Conservation (phyloP, 345 rosid genomes). For the Dovyalis caffra region DNA sequence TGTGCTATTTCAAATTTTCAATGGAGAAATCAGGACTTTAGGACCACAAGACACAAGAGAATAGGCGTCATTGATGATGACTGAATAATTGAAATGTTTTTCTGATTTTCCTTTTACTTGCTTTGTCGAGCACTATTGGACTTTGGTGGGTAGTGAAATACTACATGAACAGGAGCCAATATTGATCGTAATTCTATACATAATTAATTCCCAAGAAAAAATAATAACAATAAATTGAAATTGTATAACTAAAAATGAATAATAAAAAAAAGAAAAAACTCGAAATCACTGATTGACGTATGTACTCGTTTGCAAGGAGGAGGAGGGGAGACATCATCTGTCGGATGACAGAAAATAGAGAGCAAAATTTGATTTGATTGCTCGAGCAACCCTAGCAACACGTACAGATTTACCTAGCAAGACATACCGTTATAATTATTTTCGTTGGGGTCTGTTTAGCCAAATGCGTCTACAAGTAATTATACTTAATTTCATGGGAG, state of each 20-base stretch:
- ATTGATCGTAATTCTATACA: background rate
- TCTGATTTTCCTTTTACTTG: background rate
- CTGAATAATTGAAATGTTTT: background rate
- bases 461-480: background rate
- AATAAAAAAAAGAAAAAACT: too few species aligned
- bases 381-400: constrained; percentile 16
- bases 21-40: background rate
- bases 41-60: background rate
- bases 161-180: background rate
- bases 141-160: background rate
- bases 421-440: background rate
- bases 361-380: background rate
- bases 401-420: background rate
- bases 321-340: background rate
- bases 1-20: background rate
- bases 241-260: background rate
- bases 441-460: background rate
- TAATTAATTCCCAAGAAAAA: background rate
- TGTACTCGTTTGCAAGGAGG: background rate
- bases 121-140: background rate
- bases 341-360: background rate
- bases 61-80: background rate
- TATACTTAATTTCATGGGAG: background rate
- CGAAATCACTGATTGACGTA: background rate
- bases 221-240: background rate